Base-by-base conservation (phyloP, 805 yeast genomes). In the Spathaspora hagerdaliae region DNA sequence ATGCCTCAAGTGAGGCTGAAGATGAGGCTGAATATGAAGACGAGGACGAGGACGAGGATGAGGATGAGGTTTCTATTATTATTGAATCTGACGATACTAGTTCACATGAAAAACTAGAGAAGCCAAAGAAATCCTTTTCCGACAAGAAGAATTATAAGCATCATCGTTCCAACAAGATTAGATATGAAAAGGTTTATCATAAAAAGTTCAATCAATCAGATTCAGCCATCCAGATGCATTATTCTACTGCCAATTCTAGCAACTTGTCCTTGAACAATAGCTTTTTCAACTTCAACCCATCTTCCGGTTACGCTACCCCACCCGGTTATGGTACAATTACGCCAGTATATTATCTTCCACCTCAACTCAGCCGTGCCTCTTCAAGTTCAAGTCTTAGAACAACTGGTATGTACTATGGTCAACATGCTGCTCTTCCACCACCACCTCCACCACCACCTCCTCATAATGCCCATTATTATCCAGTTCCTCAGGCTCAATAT, bases 21-120 rank as follows among this genome's bases (percentile, higher is more conserved):
- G 26, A 24, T 32, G 42, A 36, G n/a, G 49, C 38, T 2, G 52
- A 41, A 27, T 57, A 51, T 9, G 53, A 42, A 10, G 55, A 54
- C 11, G 57, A 57, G 27, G 61, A 56, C 6, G 69, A 60, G 14
- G 68, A 59, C 6, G 69, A 61, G 14, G 67, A 61, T 13, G 67
- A 65, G 19, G 73, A 68, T 40, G 73, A 68, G 37, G 60, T 67
- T 9, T 64, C 73, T 4, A 67, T 69, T 26, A 61, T 69, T 32
- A 67, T 69, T 44, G 69, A 64, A 10, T 57, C 71, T 3, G 70
- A 67, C 34, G 66, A 60, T 43, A 53, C 60, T 9, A 46, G 59
- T 8, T 52, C 57, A 1, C 53, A 13, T n/a, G 24, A 19, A 19
- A 19, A 19, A 19, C 24, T 5, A 19, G 4, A 19, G 24, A 19